phyloP scores from a whole-genome alignment of 2,329 filamentous ascomycete species.

The Drechslerella stenobrocha region DNA sequence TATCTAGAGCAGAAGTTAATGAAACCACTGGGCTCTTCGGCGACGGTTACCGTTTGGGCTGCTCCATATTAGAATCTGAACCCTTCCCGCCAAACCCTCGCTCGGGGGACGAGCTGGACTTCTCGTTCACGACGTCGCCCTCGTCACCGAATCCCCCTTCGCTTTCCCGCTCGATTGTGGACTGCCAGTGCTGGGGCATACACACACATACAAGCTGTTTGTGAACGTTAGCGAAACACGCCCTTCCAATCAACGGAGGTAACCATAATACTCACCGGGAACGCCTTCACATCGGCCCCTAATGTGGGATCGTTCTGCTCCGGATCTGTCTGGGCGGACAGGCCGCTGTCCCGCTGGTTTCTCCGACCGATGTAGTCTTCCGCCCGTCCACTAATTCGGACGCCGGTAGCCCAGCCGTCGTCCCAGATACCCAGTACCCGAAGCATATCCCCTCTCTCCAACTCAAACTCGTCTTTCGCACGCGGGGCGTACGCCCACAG shows the following conservation, averaged over 20 bases:
- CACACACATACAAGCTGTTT: constrained; percentile 81
- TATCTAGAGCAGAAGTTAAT: constrained; percentile 21
- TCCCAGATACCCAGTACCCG: constrained; percentile 99
- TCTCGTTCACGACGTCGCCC: constrained; percentile 27
- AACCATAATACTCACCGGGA: constrained; percentile 36
- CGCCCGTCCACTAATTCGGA: constrained; percentile 77
- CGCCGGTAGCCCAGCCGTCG: constrained; percentile 92
- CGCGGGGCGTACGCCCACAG: constrained; percentile 97
- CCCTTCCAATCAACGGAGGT: constrained; percentile 53
- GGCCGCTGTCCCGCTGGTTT: constrained; percentile 85
- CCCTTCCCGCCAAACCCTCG: constrained; percentile 15
- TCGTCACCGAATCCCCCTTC: constrained; percentile 34
- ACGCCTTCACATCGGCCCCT: constrained; percentile 44
- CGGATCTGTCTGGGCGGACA: constrained; percentile 67
- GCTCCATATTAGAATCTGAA: constrained; percentile 26
- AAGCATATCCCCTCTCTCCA: constrained; percentile 96
- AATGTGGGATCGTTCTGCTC: constrained; percentile 44
- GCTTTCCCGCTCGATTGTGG: constrained; percentile 85
- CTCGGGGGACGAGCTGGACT: constrained; percentile 34
- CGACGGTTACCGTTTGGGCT: constrained; percentile 32
- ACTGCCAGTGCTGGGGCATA: constrained; percentile 91
- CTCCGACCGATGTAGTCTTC: constrained; percentile 85
- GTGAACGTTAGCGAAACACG: constrained; percentile 50
- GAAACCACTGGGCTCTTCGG: constrained; percentile 16
- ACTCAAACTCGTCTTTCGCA: constrained; percentile 85